phyloP scores from a whole-genome alignment of 495 filamentous ascomycete species.

The Neurospora sp. region DNA sequence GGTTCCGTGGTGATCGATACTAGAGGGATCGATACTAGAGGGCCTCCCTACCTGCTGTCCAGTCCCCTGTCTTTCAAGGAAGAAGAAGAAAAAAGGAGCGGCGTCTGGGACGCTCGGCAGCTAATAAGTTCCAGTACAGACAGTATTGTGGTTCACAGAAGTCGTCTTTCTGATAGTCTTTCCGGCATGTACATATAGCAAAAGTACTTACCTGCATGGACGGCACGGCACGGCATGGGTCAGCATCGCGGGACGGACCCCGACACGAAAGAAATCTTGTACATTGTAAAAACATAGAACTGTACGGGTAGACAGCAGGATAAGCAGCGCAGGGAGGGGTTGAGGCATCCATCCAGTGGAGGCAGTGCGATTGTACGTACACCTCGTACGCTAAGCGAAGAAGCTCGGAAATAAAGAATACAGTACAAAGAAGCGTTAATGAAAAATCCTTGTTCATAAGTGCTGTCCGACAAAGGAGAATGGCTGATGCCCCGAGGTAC shows the following conservation, averaged over 20 bases:
- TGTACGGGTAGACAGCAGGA: background rate
- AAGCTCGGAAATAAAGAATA: background rate
- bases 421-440: background rate
- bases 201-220: background rate
- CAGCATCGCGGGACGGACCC: background rate
- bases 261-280: background rate
- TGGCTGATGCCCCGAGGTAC: too few species aligned
- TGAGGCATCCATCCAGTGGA: background rate
- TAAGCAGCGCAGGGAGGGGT: background rate
- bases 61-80: background rate
- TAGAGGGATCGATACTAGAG: background rate
- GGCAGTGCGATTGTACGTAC: background rate
- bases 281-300: background rate
- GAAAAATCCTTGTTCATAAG: too few species aligned
- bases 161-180: background rate
- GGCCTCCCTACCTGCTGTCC: background rate
- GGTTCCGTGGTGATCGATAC: constrained; percentile 2
- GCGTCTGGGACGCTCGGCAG: background rate
- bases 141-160: background rate
- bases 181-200: background rate
- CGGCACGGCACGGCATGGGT: background rate
- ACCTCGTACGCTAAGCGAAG: background rate
- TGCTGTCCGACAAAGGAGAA: too few species aligned
- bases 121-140: background rate
- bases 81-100: background rate